Evolutionary conservation across 495 filamentous ascomycete species (phyloP).

Genomic region (Endocarpon pusillum): DNA sequence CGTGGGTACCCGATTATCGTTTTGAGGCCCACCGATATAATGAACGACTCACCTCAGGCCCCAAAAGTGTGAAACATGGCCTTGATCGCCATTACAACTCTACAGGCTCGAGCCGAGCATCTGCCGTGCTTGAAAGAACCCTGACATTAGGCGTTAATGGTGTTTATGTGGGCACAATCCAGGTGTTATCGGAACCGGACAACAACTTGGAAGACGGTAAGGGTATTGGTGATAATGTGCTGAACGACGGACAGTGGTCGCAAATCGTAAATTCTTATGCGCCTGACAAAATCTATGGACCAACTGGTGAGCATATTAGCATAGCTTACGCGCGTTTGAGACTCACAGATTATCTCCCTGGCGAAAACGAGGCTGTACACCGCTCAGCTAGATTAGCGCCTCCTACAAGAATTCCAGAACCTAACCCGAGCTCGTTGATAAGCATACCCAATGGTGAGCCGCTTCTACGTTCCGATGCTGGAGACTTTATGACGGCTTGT

Average conservation of each 20-base stretch:
- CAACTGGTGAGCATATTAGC: neutral
- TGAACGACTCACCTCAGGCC: neutral
- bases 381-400: neutral
- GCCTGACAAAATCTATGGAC: neutral
- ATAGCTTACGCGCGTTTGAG: neutral
- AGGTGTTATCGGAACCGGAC: neutral
- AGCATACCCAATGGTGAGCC: neutral
- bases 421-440: neutral
- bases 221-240: neutral
- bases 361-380: neutral
- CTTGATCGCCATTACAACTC: neutral
- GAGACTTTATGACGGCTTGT: no score
- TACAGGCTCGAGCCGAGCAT: neutral
- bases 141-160: neutral
- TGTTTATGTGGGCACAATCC: neutral
- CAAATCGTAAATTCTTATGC: neutral
- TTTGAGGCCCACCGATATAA: neutral
- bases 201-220: neutral
- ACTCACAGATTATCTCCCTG: neutral
- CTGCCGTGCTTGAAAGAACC: neutral
- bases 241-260: neutral
- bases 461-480: neutral
- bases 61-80: neutral
- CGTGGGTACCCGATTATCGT: neutral
- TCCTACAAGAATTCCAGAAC: neutral